These are phyloP conservation scores for Malus asiatica DNA, from an alignment of 306 rosid genomes.

Conservation along the genomic window DNA sequence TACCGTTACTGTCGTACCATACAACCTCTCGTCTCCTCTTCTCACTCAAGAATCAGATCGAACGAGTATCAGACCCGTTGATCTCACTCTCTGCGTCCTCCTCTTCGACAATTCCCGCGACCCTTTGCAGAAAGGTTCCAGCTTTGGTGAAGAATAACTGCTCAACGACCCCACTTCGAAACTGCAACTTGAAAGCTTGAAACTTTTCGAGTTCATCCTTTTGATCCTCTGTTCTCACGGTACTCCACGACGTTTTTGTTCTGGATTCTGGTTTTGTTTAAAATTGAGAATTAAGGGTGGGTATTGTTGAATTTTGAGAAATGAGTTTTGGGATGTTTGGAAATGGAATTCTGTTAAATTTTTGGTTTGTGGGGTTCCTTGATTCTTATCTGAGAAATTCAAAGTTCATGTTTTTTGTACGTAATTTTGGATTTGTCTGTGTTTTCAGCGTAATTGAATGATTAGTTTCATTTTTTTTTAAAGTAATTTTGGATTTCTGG, in stretches of 20 bases:
- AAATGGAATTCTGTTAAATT: slow-evolving; percentile 3
- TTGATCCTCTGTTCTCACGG: slow-evolving; percentile 22
- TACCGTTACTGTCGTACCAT: not conserved
- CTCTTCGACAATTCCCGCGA: slow-evolving; percentile 1
- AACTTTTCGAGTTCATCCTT: slow-evolving; percentile 18
- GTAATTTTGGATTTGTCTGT: slow-evolving; percentile 9
- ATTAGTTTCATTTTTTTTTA: not conserved
- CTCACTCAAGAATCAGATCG: slow-evolving; percentile 25
- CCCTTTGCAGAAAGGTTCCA: slow-evolving; percentile 1
- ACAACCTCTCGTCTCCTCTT: not conserved
- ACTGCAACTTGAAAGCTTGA: slow-evolving; percentile 1
- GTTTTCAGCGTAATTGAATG: slow-evolving; percentile 23
- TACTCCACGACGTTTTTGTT: slow-evolving; percentile 12
- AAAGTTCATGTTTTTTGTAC: not conserved
- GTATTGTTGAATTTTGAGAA: slow-evolving; percentile 7
- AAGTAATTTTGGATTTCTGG: slow-evolving; percentile 11
- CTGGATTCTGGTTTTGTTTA: slow-evolving; percentile 8
- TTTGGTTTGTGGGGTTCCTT: slow-evolving; percentile 7
- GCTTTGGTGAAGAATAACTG: slow-evolving; percentile 3
- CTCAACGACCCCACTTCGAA: slow-evolving; percentile 1
- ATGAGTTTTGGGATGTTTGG: slow-evolving; percentile 8
- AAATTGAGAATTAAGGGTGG: slow-evolving; percentile 16
- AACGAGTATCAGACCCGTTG: slow-evolving; percentile 4
- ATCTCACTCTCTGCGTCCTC: slow-evolving; percentile 30
- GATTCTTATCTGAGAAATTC: not conserved